phyloP scores from a whole-genome alignment of 2,329 filamentous ascomycete species.

The Trichoderma breve region DNA sequence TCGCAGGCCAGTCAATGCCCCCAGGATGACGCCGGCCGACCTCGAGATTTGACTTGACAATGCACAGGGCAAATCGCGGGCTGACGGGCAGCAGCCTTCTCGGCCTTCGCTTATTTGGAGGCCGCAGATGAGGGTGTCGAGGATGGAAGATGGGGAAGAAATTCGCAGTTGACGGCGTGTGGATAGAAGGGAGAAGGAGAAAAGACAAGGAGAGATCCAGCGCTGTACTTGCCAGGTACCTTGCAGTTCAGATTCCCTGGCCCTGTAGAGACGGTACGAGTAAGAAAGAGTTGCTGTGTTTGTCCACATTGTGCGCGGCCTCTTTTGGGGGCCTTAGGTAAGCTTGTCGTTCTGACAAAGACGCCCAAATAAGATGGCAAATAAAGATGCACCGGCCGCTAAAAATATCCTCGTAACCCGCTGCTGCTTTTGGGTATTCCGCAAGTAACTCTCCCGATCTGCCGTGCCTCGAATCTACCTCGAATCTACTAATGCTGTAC shows the following conservation, averaged over 20 bases:
- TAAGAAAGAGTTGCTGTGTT: not conserved
- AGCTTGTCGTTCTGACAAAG: not conserved
- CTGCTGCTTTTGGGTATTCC: not conserved
- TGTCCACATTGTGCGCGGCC: not conserved
- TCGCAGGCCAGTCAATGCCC: not conserved
- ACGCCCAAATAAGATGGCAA: not conserved
- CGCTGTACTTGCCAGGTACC: not conserved
- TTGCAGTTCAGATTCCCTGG: not conserved
- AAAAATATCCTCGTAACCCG: not conserved
- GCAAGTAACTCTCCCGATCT: not conserved
- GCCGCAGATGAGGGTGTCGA: not conserved
- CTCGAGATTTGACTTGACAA: not conserved
- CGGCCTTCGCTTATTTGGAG: not conserved
- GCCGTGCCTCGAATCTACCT: not conserved
- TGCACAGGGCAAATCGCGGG: not conserved
- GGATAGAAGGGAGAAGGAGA: not conserved
- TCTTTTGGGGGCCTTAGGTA: not conserved
- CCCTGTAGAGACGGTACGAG: not conserved
- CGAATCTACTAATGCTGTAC: not conserved
- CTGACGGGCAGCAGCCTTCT: not conserved
- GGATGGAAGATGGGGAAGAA: not conserved
- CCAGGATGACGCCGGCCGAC: not conserved
- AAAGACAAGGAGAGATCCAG: not conserved
- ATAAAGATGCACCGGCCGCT: slow-evolving; percentile 1
- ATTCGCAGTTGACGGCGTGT: not conserved